Evolutionary conservation across 2,329 filamentous ascomycete genomes (phyloP), one percentile per base, ranked within the genome.

Genomic region (Aspergillus aculeatinus): DNA sequence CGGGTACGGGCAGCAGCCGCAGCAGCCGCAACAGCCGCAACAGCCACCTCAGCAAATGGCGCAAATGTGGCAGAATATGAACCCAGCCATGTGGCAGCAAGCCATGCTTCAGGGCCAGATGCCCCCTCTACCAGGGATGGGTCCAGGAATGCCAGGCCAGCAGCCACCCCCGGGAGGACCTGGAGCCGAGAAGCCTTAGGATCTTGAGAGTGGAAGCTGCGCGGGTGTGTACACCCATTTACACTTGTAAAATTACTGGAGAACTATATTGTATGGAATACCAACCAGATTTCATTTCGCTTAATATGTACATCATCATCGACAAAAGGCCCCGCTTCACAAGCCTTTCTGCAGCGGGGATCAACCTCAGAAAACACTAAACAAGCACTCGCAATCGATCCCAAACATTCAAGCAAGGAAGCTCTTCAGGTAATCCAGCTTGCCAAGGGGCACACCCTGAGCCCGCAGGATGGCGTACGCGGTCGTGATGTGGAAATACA

Each of bases 401-500:
- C 2, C 3, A 35, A 12, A 4, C 33, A 16, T 35, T 42, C 27
- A 60, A 31, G 49, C 29, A 19, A 58, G 25, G 23, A 64, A 62
- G 7, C 25, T 21, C 23, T 35, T 48, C 27, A 86, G 65, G 69
- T 77, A 89, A 67, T 88, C 83, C 55, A 62, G 47, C 80, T 89
- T 89, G 35, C 85, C 86, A 19, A 90, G n/a, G 0, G 78, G 75
- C 27, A 88, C 83, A 1, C 87, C 87, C 74, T 85, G 81, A 68
- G 80, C 82, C 61, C 87, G 79, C 70, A 89, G 68, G 58, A 90
- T 85, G 23, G 73, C 78, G 75, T 90, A 90, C 10, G 84, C 79
- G 12, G 80, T 86, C 3, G 73, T 80, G 14, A 84, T 64, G 69
- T 90, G 88, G 74, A 90, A 90, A 76, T 80, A 88, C 65, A 88